A percentile compares a stretch with the other conserved stretches of the same genome.
phyloP scores from a whole-genome alignment of 2,329 filamentous ascomycete species.

The Beauveria sp. region DNA sequence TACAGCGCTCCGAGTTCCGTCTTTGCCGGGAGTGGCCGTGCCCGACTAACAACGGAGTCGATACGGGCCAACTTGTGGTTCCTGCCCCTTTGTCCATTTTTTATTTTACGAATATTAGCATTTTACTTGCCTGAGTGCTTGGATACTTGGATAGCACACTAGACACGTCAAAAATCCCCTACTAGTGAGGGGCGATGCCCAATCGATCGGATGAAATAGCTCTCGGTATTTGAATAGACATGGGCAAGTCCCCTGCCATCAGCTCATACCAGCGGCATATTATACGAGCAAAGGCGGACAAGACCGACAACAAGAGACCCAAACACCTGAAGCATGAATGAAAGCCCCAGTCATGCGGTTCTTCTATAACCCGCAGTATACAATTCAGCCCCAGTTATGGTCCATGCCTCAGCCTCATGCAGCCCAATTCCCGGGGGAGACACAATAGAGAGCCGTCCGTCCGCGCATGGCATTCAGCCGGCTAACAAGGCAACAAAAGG shows the following conservation, averaged over 20 bases:
- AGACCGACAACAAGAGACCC: neutral
- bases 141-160: too few relatives aligned
- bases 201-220: constrained; percentile 6
- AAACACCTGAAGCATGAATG: neutral
- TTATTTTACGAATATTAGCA: neutral
- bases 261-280: neutral
- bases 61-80: neutral
- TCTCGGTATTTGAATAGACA: neutral
- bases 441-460: neutral
- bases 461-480: constrained; percentile 3
- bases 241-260: neutral
- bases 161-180: neutral
- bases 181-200: neutral
- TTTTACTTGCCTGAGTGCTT: too few relatives aligned
- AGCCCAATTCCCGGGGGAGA: neutral
- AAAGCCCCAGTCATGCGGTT: neutral
- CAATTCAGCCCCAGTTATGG: neutral
- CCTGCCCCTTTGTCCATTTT: neutral
- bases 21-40: neutral
- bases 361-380: neutral
- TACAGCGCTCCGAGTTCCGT: neutral
- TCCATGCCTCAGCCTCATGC: constrained; percentile 5
- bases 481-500: neutral
- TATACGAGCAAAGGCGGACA: neutral
- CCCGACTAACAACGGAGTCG: neutral